A percentile compares a stretch with the other conserved stretches of the same genome.
These are phyloP conservation scores for Aspergillus luchuensis DNA, from an alignment of 2,329 filamentous ascomycete species.

Conservation along the genomic window DNA sequence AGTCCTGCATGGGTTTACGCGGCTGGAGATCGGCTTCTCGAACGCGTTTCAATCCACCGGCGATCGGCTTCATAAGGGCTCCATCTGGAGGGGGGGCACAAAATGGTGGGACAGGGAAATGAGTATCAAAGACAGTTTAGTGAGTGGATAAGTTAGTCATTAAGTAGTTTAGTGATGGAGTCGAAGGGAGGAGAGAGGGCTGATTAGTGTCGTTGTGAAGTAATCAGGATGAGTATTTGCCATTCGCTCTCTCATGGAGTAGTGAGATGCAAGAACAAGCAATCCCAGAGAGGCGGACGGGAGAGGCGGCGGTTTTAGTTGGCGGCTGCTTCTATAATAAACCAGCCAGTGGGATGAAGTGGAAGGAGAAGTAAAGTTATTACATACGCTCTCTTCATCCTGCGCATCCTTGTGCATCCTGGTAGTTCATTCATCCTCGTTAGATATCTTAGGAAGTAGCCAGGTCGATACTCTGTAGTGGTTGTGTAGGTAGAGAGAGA, in stretches of 20 bases:
- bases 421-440: background rate
- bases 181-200: background rate
- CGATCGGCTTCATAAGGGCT: constrained; percentile 9
- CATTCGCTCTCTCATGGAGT: background rate
- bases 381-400: background rate
- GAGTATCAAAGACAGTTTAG: background rate
- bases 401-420: background rate
- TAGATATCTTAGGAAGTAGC: too few species aligned
- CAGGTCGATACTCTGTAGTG: background rate
- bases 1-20: constrained; percentile 6
- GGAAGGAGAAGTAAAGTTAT: constrained; percentile 1
- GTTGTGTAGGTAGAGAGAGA: background rate
- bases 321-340: constrained; percentile 2
- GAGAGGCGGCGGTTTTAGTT: background rate
- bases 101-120: constrained; percentile 3
- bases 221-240: too few species aligned
- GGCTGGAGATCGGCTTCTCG: constrained; percentile 15
- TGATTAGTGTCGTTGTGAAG: too few species aligned
- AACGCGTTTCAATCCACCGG: constrained; percentile 14
- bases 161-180: background rate
- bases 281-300: background rate
- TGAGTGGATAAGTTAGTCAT: background rate
- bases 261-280: background rate
- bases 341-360: background rate
- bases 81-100: constrained; percentile 1